Evolutionary conservation across 805 yeast genomes (phyloP).

Genomic region (Metschnikowia hibisci): DNA sequence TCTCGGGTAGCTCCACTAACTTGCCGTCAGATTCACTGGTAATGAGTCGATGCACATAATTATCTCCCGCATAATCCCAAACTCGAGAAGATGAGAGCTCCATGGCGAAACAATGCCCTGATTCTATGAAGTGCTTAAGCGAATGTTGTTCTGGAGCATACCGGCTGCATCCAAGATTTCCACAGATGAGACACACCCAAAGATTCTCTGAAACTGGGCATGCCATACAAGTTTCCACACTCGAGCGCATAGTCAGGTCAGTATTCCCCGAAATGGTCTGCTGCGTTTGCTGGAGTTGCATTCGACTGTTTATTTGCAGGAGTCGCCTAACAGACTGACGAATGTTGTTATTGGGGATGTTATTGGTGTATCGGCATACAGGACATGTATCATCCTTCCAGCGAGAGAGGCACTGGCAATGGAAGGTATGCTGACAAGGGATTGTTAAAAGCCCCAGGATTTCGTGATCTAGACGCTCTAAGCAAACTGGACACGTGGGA

Average conservation of each 20-base stretch:
- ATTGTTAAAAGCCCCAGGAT: slow-evolving; percentile 80
- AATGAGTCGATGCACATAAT: slow-evolving; percentile 79
- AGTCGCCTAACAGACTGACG: slow-evolving; percentile 32
- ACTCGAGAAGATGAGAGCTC: slow-evolving; percentile 79
- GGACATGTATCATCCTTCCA: slow-evolving; percentile 94
- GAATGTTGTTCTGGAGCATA: slow-evolving; percentile 81
- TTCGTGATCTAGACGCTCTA: slow-evolving; percentile 80
- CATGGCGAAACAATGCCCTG: slow-evolving; percentile 90
- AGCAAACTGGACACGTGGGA: slow-evolving; percentile 91
- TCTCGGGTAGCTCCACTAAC: slow-evolving; percentile 65
- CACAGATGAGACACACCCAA: slow-evolving; percentile 90
- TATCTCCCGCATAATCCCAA: slow-evolving; percentile 93
- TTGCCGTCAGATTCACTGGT: slow-evolving; percentile 89
- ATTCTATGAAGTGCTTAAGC: slow-evolving; percentile 67
- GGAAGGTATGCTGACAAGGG: slow-evolving; percentile 91
- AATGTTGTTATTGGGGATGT: slow-evolving; percentile 32
- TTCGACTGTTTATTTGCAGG: slow-evolving; percentile 25
- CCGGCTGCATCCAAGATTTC: slow-evolving; percentile 88
- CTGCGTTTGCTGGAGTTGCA: slow-evolving; percentile 15
- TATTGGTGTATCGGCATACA: slow-evolving; percentile 75
- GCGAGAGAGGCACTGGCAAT: slow-evolving; percentile 79
- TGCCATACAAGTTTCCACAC: slow-evolving; percentile 40
- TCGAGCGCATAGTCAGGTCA: background rate
- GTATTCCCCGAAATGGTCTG: slow-evolving; percentile 18
- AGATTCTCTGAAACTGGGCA: slow-evolving; percentile 62